phyloP scores from a whole-genome alignment of 345 rosid species.

The Salix arbutifolia region DNA sequence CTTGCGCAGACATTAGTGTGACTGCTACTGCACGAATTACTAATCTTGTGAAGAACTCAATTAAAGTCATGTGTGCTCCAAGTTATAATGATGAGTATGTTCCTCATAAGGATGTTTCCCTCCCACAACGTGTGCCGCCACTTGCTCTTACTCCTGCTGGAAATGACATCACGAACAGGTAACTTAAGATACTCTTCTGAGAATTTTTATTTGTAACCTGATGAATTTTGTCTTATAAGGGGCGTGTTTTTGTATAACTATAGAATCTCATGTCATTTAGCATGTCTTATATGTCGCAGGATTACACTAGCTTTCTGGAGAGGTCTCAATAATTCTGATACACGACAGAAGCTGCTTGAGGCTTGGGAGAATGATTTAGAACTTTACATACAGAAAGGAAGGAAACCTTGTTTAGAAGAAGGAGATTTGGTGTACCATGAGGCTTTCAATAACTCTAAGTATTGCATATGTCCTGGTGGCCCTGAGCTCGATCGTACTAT shows the following conservation, averaged over 20 bases:
- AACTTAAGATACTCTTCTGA: neutral
- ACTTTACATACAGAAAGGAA: neutral
- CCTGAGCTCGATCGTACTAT: too few relatives aligned
- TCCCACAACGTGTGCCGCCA: constrained; percentile 14
- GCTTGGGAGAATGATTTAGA: neutral
- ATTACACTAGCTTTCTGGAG: neutral
- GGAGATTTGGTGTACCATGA: too few relatives aligned
- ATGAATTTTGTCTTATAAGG: neutral
- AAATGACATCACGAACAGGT: constrained; percentile 13
- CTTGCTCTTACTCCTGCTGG: constrained; percentile 5
- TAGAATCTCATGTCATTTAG: neutral
- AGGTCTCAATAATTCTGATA: neutral
- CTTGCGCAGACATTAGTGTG: constrained; percentile 14
- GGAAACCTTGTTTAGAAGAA: too few relatives aligned
- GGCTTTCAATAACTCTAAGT: too few relatives aligned
- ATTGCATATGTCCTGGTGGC: too few relatives aligned
- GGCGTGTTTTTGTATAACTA: constrained; percentile 1
- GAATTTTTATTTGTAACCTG: neutral
- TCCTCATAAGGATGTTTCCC: constrained; percentile 26
- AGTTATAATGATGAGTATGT: constrained; percentile 8
- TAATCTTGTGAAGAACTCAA: constrained; percentile 19
- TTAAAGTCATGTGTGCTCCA: constrained; percentile 18
- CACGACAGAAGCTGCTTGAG: neutral
- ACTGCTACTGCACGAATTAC: neutral
- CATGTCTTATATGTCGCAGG: neutral